phyloP scores from a whole-genome alignment of 495 filamentous ascomycete species.

The Talaromyces ruber region DNA sequence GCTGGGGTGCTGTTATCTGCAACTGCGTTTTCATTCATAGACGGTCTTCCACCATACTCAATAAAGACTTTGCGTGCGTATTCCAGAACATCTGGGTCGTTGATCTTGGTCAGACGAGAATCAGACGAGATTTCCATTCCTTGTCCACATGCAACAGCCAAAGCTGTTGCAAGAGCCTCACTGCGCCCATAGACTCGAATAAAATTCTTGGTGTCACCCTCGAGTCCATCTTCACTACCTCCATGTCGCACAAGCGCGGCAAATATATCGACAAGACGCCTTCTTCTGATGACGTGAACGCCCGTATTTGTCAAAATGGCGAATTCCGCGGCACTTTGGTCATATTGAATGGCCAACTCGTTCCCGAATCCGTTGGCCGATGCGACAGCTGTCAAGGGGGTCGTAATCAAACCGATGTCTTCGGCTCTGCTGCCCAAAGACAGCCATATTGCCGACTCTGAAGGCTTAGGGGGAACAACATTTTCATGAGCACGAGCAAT shows the following conservation, averaged over 20 bases:
- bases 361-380: constrained; percentile 84
- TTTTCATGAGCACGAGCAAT: constrained; percentile 53
- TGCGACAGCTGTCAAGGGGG: constrained; percentile 55
- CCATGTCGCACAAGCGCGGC: constrained; percentile 65
- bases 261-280: constrained; percentile 88
- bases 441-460: constrained; percentile 70
- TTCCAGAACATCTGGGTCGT: constrained; percentile 76
- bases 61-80: constrained; percentile 80
- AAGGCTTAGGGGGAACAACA: constrained; percentile 36
- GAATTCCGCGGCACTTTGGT: constrained; percentile 68
- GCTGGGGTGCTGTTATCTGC: constrained; percentile 50
- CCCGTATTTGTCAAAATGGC: constrained; percentile 87
- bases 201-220: constrained; percentile 73
- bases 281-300: constrained; percentile 72
- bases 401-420: constrained; percentile 66
- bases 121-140: constrained; percentile 69
- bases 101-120: constrained; percentile 55
- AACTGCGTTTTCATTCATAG: constrained; percentile 61
- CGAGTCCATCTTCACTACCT: constrained; percentile 69
- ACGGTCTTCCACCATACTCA: constrained; percentile 77
- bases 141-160: constrained; percentile 95
- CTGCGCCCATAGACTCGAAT: constrained; percentile 72
- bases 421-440: constrained; percentile 60
- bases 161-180: constrained; percentile 80
- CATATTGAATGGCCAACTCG: constrained; percentile 89